Base-by-base conservation (phyloP, 1,284 basidiomycete genomes). In the Trichosporon sp. region DNA sequence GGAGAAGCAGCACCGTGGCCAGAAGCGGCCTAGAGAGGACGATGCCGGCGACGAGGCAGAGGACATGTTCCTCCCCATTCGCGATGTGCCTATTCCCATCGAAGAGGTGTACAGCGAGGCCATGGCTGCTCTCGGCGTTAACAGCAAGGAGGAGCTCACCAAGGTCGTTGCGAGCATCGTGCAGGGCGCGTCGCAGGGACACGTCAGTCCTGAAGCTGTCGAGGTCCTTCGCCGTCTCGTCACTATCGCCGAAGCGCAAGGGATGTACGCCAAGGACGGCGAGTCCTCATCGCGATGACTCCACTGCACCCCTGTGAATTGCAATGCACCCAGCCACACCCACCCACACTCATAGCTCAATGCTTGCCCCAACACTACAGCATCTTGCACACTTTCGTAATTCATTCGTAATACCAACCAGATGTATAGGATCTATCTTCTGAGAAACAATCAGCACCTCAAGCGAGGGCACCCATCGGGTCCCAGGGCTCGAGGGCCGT, bases 401-500 rank as follows among this genome's bases (percentile, higher is more conserved):
- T 32, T 48, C 31, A 65, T 35, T 46, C 65, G 46, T 66, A 14
- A 26, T 7, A 48, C 19, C 16, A 43, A 51, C 16, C 31, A 51
- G 21, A 31, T 51, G 43, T 51, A 21, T 65, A 65, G 31, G 14
- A 65, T 65, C 37, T 40, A 65, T 14, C 51, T 54, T 54, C n/a
- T 65, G 37, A 64, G 61, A n/a, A 19, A 6, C 31, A 32, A 61
- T 6, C 32, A 6, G 35, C 32, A 40, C 35, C 54, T 68, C 11
- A 71, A 4, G 73, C 73, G 2, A 74, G 69, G 2, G 73, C 70
- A n/a, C 73, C 93, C 92, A 96, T 93, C 6, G 94, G 93, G 83
- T 95, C 94, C 93, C 93, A 96, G 64, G 91, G 87, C 10, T 93
- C 90, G 46, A 96, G 84, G 37, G 92, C 89, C 48, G 88, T 84